phyloP scores from a whole-genome alignment of 2,329 filamentous ascomycete genomes.

The Exophiala aquamarina region DNA sequence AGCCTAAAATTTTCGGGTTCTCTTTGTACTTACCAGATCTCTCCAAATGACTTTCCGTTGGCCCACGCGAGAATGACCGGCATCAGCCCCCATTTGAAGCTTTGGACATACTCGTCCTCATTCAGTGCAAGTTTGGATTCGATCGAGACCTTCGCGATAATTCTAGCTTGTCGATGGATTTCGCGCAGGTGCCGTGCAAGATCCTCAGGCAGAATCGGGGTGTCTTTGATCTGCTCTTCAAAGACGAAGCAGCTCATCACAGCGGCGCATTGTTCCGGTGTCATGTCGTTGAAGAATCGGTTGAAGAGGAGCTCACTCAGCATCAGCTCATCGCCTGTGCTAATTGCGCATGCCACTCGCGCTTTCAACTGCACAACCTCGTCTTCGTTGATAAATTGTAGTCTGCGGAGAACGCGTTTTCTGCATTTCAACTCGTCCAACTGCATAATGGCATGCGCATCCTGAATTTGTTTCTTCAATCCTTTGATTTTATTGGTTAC shows the following conservation, averaged over 20 bases:
- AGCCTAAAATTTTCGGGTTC: slow-evolving; percentile 12
- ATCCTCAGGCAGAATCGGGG: slow-evolving; percentile 72
- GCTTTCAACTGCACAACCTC: slow-evolving; percentile 97
- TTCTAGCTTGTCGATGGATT: slow-evolving; percentile 81
- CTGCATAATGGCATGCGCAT: slow-evolving; percentile 84
- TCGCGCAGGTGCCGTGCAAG: slow-evolving; percentile 82
- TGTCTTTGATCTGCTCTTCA: slow-evolving; percentile 86
- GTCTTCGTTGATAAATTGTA: slow-evolving; percentile 92
- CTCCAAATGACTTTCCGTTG: slow-evolving; percentile 82
- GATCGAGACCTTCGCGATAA: slow-evolving; percentile 88
- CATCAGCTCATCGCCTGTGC: slow-evolving; percentile 91
- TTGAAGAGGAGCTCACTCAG: slow-evolving; percentile 94
- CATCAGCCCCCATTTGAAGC: slow-evolving; percentile 94
- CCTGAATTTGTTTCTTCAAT: slow-evolving; percentile 81
- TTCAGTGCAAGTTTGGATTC: slow-evolving; percentile 94
- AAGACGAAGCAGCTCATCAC: slow-evolving; percentile 94
- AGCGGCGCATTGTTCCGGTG: slow-evolving; percentile 81
- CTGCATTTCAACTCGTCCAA: slow-evolving; percentile 94
- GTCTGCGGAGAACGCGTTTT: slow-evolving; percentile 88
- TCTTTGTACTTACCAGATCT: slow-evolving; percentile 77
- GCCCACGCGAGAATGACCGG: slow-evolving; percentile 93
- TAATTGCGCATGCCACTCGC: slow-evolving; percentile 96
- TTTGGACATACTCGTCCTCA: slow-evolving; percentile 87
- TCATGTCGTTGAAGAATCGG: slow-evolving; percentile 94
- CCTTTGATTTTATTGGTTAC: slow-evolving; percentile 78